Base-by-base conservation (phyloP, 2,329 filamentous ascomycete species). In the Chaetoscypha palmicola region DNA sequence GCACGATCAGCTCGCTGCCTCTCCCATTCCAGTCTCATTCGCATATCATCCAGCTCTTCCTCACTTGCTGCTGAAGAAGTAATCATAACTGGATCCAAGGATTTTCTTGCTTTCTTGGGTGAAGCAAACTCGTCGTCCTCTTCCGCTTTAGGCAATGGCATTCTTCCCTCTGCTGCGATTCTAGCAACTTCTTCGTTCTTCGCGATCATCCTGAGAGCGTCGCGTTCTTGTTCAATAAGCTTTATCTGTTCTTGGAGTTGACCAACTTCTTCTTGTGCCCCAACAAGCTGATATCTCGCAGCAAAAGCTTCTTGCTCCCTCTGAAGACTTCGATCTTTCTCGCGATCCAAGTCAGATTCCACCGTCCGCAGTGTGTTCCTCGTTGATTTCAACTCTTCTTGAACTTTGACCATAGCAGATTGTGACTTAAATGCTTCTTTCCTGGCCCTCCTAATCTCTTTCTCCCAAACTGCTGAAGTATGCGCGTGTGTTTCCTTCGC, bases 371-470 rank as follows among this genome's bases (percentile, higher is more conserved):
- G 64, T 20, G 65, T 65, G 34, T 53, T 54, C 9, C 79, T 74
- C 40, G 75, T 68, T 0, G 76, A 67, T 60, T 86, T 86, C 51
- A 86, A 71, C 56, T 87, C 82, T 55, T 86, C 83, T 59, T 86
- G 81, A n/a, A 83, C 61, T 59, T 85, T 85, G 55, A 86, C 76
- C 23, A 81, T 72, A 9, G 68, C 64, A 2, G 81, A 85, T 54
- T 85, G 81, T n/a, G 77, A 74, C 59, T 86, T 86, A 71, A 86
- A 86, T 2, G 79, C 79, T 55, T 87, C 83, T 55, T 87, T 87
- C 38, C 81, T 71, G 8, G 77, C 73, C 44, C 78, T 72, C 43
- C 82, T 74, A 33, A 86, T 79, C 61, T 87, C 83, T 60, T 86
- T 86, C 56, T 87, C 83, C 75, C 82, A 86, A 8, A 84, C 64